Evolutionary conservation across 257 asterid species (phyloP).

Genomic region (Capsicum rhomboideum): DNA sequence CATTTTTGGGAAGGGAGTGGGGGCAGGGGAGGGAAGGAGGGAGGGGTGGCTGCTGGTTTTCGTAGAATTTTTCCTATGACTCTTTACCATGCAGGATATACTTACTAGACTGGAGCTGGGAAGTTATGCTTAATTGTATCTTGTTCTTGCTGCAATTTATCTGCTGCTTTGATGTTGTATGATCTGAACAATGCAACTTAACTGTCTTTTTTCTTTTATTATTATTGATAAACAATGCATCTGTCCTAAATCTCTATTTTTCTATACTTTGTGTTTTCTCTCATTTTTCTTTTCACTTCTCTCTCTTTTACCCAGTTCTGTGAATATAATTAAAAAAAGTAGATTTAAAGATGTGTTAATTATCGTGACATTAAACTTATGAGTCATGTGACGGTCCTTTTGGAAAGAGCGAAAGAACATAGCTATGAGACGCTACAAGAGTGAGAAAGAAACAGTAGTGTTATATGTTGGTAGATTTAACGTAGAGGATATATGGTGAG

Average conservation of each 20-base stretch:
- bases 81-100: neutral
- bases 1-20: neutral
- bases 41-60: neutral
- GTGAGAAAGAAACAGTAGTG: neutral
- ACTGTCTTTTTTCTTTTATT: neutral
- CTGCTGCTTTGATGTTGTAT: neutral
- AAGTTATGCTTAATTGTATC: neutral
- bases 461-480: neutral
- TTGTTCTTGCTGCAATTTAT: neutral
- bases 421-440: neutral
- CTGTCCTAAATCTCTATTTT: neutral
- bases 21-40: neutral
- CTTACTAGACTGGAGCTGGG: neutral
- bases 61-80: neutral
- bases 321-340: neutral
- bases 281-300: neutral
- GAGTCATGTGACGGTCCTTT: neutral
- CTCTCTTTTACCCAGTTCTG: neutral
- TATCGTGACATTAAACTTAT: neutral
- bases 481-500: neutral
- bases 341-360: neutral
- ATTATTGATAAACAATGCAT: neutral
- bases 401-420: neutral
- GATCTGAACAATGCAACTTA: neutral
- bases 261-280: neutral